phyloP scores from a whole-genome alignment of 768 basidiomycete species.

The Suillus hirtellus region DNA sequence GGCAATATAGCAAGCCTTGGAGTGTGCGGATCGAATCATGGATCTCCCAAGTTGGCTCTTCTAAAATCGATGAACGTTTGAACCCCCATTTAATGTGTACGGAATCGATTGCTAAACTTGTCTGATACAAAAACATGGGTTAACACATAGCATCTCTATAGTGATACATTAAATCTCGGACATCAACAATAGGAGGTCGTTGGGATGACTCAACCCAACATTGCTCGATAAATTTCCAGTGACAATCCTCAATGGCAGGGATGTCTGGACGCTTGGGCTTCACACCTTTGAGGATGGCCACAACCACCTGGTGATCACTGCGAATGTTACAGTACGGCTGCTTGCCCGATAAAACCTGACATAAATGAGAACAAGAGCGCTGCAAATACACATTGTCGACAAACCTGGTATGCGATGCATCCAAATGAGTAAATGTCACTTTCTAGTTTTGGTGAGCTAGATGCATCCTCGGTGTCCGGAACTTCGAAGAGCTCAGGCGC shows the following conservation, averaged over 20 bases:
- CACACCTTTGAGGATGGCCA: slow-evolving; percentile 3
- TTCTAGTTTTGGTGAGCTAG: not conserved
- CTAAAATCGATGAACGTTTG: too few species aligned
- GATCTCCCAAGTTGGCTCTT: too few species aligned
- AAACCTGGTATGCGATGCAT: not conserved
- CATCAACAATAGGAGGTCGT: not conserved
- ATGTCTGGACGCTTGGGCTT: slow-evolving; percentile 25
- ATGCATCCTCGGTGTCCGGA: slow-evolving; percentile 7
- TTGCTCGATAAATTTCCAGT: slow-evolving; percentile 42
- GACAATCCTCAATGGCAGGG: slow-evolving; percentile 38
- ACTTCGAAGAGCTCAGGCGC: slow-evolving; percentile 31
- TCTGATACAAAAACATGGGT: not conserved
- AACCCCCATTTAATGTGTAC: too few species aligned
- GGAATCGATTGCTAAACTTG: not conserved
- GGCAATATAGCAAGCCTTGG: not conserved
- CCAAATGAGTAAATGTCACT: not conserved
- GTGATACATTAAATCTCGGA: not conserved
- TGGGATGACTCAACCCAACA: slow-evolving; percentile 33
- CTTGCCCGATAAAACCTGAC: not conserved
- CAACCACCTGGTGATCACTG: slow-evolving; percentile 16
- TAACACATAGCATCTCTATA: not conserved
- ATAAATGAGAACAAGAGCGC: not conserved
- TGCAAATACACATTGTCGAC: not conserved
- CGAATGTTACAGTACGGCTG: slow-evolving; percentile 5
- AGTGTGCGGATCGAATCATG: not conserved